Percentiles rank a stretch among this genome's conserved stretches.
phyloP scores from a whole-genome alignment of 441 rosid genomes.

The Populus hybrid region DNA sequence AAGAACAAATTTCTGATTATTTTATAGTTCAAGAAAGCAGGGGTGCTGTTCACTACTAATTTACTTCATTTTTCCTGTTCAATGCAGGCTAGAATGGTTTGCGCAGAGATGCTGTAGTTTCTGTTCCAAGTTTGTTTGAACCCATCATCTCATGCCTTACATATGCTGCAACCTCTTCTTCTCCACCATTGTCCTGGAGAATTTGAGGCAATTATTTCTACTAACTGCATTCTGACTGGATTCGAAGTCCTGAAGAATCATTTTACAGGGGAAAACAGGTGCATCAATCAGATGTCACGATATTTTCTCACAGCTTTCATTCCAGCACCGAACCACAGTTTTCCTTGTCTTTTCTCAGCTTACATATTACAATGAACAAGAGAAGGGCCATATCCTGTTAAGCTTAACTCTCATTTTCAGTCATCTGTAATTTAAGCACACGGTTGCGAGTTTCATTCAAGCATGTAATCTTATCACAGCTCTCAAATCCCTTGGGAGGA shows the following conservation, averaged over 20 bases:
- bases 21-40: neutral
- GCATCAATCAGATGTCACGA: neutral
- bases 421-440: neutral
- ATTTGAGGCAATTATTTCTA: slow-evolving; percentile 2
- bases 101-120: slow-evolving; percentile 48
- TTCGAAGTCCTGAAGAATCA: neutral
- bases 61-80: neutral
- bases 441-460: neutral
- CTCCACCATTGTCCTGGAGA: neutral
- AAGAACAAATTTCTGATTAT: neutral
- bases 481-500: neutral
- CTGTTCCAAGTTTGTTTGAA: slow-evolving; percentile 15
- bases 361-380: neutral
- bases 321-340: neutral
- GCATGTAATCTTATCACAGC: neutral
- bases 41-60: neutral
- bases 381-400: neutral
- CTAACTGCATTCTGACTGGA: slow-evolving; percentile 3
- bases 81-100: slow-evolving; percentile 56
- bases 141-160: neutral
- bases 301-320: neutral
- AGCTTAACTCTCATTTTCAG: neutral
- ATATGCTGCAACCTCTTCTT: neutral
- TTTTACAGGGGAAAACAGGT: neutral
- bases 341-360: neutral